Conservation (phyloP, 768 basidiomycete genomes). For the Mycena capillaripes region DNA sequence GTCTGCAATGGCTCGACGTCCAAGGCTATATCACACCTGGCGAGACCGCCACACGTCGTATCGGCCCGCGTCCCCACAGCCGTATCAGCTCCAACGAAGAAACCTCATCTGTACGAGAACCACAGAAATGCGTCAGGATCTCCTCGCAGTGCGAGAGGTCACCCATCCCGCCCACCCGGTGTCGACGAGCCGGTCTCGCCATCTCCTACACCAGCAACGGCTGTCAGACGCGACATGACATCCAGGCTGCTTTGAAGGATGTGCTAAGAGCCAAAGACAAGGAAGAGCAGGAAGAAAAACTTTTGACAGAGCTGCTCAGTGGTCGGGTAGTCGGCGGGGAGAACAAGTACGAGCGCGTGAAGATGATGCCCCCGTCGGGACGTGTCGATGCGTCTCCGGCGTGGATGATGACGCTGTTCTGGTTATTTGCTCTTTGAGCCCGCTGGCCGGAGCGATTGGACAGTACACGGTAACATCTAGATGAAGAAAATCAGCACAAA, state of each 20-base stretch:
- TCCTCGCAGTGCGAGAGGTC: conserved; percentile 2
- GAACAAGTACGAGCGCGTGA: conserved; percentile 16
- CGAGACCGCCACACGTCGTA: too few species aligned
- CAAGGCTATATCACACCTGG: not conserved
- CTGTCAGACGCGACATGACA: not conserved
- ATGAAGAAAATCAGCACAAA: too few species aligned
- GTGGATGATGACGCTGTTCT: conserved; percentile 26
- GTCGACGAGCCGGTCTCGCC: conserved; percentile 9
- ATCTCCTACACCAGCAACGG: not conserved
- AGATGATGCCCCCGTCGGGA: conserved; percentile 9
- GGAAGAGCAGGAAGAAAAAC: conserved; percentile 13
- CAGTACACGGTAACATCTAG: too few species aligned
- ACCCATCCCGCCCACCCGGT: not conserved
- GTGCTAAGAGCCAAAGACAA: not conserved
- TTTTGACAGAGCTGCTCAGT: conserved; percentile 2
- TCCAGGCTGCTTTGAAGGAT: not conserved
- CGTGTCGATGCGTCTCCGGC: conserved; percentile 11
- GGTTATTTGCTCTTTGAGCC: not conserved
- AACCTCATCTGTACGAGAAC: not conserved
- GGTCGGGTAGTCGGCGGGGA: conserved; percentile 21
- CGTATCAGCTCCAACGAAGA: not conserved
- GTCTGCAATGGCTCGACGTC: not conserved
- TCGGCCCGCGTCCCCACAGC: not conserved
- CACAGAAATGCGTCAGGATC: not conserved
- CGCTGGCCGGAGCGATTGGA: too few species aligned